phyloP scores from a whole-genome alignment of 176 grass and related monocot species.

The Eleusine coracana region DNA sequence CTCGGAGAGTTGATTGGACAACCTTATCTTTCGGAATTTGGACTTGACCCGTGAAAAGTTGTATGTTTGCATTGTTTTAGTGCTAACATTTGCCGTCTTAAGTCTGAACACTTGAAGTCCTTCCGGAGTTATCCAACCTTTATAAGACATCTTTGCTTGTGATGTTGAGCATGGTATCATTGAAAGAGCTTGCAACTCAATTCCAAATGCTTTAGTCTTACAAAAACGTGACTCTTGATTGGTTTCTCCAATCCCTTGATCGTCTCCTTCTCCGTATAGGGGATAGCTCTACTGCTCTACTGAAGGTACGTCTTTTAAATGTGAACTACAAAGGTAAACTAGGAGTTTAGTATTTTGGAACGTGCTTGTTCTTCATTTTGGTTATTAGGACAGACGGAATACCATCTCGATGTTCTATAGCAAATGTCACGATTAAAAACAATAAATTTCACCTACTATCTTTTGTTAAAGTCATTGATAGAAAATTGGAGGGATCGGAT shows the following conservation, averaged over 20 bases:
- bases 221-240: background rate
- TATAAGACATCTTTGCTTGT: slow-evolving; percentile 39
- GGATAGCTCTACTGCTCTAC: background rate
- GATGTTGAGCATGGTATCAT: slow-evolving; percentile 32
- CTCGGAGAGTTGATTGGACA: background rate
- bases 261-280: background rate
- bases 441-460: too few species aligned
- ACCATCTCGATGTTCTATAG: background rate
- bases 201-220: background rate
- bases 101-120: background rate
- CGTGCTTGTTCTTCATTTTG: background rate
- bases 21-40: background rate
- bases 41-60: background rate
- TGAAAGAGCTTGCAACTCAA: background rate
- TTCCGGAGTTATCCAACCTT: background rate
- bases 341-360: background rate
- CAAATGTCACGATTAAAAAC: too few species aligned
- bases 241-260: background rate
- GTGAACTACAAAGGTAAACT: background rate
- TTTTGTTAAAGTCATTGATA: background rate
- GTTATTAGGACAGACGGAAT: background rate
- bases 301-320: background rate
- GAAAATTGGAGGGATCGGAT: background rate
- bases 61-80: slow-evolving; percentile 1
- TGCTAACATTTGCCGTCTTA: background rate